Base-by-base conservation (phyloP, 148 eudicot genomes). In the Simmondsia chinensis region DNA sequence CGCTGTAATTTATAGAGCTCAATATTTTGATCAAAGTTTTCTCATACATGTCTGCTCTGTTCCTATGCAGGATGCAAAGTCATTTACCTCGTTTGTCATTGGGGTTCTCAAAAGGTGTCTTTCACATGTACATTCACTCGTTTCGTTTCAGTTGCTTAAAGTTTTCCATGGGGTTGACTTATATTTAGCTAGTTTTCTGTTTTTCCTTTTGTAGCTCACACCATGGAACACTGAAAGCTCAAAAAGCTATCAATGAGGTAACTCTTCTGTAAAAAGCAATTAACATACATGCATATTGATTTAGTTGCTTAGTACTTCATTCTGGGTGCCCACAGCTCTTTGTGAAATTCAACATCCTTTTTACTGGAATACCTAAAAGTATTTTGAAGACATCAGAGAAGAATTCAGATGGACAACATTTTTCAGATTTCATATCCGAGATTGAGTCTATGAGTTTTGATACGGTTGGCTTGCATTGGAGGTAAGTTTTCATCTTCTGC, bases 211-310 rank as follows among this genome's bases (percentile, higher is more conserved):
- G 64, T 65, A 93, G 99, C 69, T 83, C 96, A 23, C 96, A 86
- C 69, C 88, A 93, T 50, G 99, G 86, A 67, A 72, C 99, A 34
- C 56, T 76, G 42, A 93, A 93, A 76, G 73, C 89, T 75, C 99
- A 93, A 69, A 91, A 93, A 69, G 86, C 96, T 39, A 77, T 93
- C 63, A 93, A 70, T 54, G 99, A 86, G 99, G 99, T 93, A 68
- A 50, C n/a, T 41, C 48, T 59, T 31, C 15, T 42, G 44, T 20
- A 2, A n/a, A n/a, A n/a, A n/a, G n/a, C n/a, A n/a, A n/a, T n/a
- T n/a, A n/a, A 28, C 31, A 28, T 28, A 28, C 26, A 7, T 3
- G 9, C 21, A 20, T 16, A 13, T 19, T 22, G 6, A 6, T 42
- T 29, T 19, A 58, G 21, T 45, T 37, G 51, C 50, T 36, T 12